Conservation (phyloP, 495 filamentous ascomycete genomes). For the Rusavskia elegans region DNA sequence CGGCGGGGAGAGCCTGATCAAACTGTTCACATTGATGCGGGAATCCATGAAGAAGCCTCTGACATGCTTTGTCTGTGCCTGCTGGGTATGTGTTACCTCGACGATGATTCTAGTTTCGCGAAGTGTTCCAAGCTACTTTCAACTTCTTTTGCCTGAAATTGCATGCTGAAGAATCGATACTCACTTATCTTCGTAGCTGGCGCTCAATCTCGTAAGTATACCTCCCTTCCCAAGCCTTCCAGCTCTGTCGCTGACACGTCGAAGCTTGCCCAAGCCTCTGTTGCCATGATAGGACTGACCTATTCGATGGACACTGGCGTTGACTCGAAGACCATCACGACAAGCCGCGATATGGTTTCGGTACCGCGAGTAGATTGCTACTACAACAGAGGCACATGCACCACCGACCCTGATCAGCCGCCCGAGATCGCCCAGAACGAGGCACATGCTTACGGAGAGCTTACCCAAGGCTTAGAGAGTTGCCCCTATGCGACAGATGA, state of each 20-base stretch:
- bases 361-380: slow-evolving; percentile 9
- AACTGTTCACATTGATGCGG: slow-evolving; percentile 4
- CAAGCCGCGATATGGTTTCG: slow-evolving; percentile 3
- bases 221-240: not conserved
- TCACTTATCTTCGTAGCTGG: slow-evolving; percentile 1
- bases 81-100: slow-evolving; percentile 3
- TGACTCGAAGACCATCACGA: slow-evolving; percentile 2
- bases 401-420: not conserved
- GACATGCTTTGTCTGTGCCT: not conserved
- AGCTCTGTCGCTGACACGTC: not conserved
- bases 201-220: slow-evolving; percentile 3
- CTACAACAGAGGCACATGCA: not conserved
- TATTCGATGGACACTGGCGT: slow-evolving; percentile 9
- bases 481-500: not conserved
- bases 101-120: not conserved
- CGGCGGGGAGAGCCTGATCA: slow-evolving; percentile 7
- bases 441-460: slow-evolving; percentile 5
- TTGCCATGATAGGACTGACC: slow-evolving; percentile 8
- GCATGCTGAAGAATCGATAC: not conserved
- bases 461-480: not conserved
- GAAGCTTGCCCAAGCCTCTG: slow-evolving; percentile 9
- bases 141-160: too few species aligned
- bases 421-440: not conserved
- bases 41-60: slow-evolving; percentile 3
- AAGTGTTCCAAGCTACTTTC: not conserved